Base-by-base conservation (phyloP, 164 flowering plant species). In the Vitis rupestris region DNA sequence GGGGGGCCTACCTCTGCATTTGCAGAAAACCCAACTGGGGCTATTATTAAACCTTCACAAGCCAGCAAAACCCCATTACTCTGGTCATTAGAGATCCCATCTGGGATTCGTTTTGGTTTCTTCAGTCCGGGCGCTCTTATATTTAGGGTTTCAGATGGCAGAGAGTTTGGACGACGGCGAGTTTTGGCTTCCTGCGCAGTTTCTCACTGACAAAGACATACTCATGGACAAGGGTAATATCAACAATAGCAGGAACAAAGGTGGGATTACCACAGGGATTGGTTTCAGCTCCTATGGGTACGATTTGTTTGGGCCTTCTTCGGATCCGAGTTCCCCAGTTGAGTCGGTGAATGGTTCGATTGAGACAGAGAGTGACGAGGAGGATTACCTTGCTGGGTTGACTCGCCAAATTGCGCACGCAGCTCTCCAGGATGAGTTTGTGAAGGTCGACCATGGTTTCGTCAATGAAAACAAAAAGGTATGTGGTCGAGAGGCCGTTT, bases 161-260 rank as follows among this genome's bases (percentile, higher is more conserved):
- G 79, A 79, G 66, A 79, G 68, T 29, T 67, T 86, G 17, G 84
- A 83, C 47, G 88, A 83, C 65, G 87, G 82, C 6, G 92, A 82
- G 88, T 86, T 90, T 50, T 90, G 89, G 92, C 79, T 90, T 0
- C 92, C 92, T 9, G 72, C 89, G 0, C 69, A 84, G 78, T 86
- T 87, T 66, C 82, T 87, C 8, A 57, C 81, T 1, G 92, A 90
- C 69, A 86, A 84, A 47, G 87, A 80, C 47, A 27, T 73, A 1
- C 58, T 79, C 17, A 63, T 78, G 78, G 86, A 81, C 50, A 76
- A 68, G 67, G 66, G 58, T 13, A 65, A 57, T 16, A n/a, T 10
- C 14, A 54, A 17, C 54, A 51, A 2, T 3, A 1, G 3, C 6
- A 49, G 19, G 10, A 23, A 27, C 2, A 50, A 23, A 8, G 52